These are phyloP conservation scores for Crotalaria pallida DNA, from an alignment of 306 rosid species.

Conservation along the genomic window DNA sequence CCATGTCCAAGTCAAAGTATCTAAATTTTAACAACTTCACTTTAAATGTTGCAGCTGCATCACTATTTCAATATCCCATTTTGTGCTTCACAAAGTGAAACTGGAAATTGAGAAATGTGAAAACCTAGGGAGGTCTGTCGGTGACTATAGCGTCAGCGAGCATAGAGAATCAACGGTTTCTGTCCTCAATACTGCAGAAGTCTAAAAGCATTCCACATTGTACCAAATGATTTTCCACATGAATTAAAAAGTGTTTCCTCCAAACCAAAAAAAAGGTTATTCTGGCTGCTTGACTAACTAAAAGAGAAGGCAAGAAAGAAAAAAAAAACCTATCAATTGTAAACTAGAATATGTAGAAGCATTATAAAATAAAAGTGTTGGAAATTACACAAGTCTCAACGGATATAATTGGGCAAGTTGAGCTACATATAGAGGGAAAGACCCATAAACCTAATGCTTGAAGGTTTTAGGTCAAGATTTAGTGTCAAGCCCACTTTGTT, in stretches of 20 bases:
- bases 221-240: not conserved
- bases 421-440: too few relatives aligned
- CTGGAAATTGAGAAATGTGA: conserved; percentile 1
- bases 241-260: not conserved
- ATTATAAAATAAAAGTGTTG: not conserved
- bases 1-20: not conserved
- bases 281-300: not conserved
- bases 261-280: too few relatives aligned
- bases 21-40: not conserved
- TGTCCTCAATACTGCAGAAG: not conserved
- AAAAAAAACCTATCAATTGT: not conserved
- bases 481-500: too few relatives aligned
- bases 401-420: too few relatives aligned
- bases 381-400: too few relatives aligned
- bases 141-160: not conserved
- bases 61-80: not conserved
- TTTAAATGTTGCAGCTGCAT: not conserved
- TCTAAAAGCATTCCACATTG: not conserved
- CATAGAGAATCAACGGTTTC: not conserved
- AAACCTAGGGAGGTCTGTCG: not conserved
- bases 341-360: not conserved
- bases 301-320: not conserved
- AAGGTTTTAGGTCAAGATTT: too few relatives aligned
- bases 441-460: too few relatives aligned
- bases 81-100: not conserved